These are phyloP conservation scores for Saccharomyces uvarum DNA, from an alignment of 1,139 yeast species.

Conservation along the genomic window DNA sequence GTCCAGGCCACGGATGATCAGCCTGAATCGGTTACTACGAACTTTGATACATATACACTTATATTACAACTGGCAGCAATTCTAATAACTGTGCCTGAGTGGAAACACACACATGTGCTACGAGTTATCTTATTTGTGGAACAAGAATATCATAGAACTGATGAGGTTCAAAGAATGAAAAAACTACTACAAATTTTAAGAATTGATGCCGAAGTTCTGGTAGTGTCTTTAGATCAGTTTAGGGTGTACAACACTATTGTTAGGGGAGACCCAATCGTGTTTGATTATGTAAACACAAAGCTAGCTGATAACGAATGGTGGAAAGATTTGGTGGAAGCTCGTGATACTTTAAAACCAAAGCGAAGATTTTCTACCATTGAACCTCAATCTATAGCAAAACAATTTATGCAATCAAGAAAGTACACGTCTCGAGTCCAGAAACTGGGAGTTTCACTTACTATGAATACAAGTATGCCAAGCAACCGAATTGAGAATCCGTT, in stretches of 20 bases:
- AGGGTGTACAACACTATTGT: slow-evolving; percentile 67
- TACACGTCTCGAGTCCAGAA: slow-evolving; percentile 52
- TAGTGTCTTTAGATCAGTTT: slow-evolving; percentile 60
- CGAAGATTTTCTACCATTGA: slow-evolving; percentile 25
- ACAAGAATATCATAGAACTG: slow-evolving; percentile 55
- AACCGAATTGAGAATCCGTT: slow-evolving; percentile 11
- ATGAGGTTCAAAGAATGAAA: slow-evolving; percentile 55
- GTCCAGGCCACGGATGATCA: slow-evolving; percentile 59
- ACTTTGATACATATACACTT: slow-evolving; percentile 89
- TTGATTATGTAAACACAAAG: slow-evolving; percentile 32
- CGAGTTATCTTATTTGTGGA: slow-evolving; percentile 90
- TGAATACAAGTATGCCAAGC: slow-evolving; percentile 50
- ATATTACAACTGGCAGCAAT: slow-evolving; percentile 91
- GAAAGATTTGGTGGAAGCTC: slow-evolving; percentile 53
- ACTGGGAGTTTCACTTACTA: slow-evolving; percentile 66
- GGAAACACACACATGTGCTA: slow-evolving; percentile 69
- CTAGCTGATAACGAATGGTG: slow-evolving; percentile 51
- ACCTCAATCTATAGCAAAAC: slow-evolving; percentile 10
- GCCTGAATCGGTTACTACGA: slow-evolving; percentile 55
- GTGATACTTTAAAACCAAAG: slow-evolving; percentile 35
- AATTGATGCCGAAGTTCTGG: slow-evolving; percentile 70
- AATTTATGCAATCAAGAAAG: slow-evolving; percentile 14
- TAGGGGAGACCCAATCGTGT: slow-evolving; percentile 44
- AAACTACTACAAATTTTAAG: slow-evolving; percentile 66
- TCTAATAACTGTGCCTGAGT: slow-evolving; percentile 81